Evolutionary conservation across 2,329 filamentous ascomycete genomes (phyloP).

Genomic region (Xenoacremonium recifei): DNA sequence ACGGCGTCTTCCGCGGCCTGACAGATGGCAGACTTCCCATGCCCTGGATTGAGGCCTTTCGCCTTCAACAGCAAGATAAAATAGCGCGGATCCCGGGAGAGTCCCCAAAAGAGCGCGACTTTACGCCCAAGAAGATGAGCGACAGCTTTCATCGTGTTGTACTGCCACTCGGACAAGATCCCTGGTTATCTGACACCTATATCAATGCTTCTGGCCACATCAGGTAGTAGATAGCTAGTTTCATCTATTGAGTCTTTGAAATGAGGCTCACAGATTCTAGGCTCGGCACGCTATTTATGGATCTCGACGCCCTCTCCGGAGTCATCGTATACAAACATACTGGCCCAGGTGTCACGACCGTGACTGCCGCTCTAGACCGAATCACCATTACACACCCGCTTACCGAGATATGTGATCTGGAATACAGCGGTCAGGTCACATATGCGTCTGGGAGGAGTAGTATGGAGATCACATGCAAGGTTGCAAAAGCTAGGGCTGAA

Average conservation of each 20-base stretch:
- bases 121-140: constrained; percentile 28
- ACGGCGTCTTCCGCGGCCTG: constrained; percentile 29
- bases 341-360: constrained; percentile 52
- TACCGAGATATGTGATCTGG: constrained; percentile 75
- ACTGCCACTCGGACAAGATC: constrained; percentile 68
- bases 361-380: constrained; percentile 49
- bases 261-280: constrained; percentile 5
- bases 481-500: constrained; percentile 62
- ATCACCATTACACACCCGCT: constrained; percentile 65
- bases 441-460: constrained; percentile 73
- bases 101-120: constrained; percentile 18
- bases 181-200: constrained; percentile 76
- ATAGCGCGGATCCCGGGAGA: constrained; percentile 9
- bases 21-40: constrained; percentile 23
- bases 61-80: constrained; percentile 18
- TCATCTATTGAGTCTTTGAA: background rate
- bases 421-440: constrained; percentile 61
- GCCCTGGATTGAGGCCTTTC: constrained; percentile 29
- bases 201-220: constrained; percentile 75
- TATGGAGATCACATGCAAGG: constrained; percentile 72
- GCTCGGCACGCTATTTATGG: constrained; percentile 75
- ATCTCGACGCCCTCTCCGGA: constrained; percentile 74
- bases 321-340: constrained; percentile 71
- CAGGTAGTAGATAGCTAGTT: constrained; percentile 30
- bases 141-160: constrained; percentile 32